Evolutionary conservation across 1,139 yeast species (phyloP), one percentile per base, ranked within the genome.

Genomic region (Candida pseudoviswanathii): DNA sequence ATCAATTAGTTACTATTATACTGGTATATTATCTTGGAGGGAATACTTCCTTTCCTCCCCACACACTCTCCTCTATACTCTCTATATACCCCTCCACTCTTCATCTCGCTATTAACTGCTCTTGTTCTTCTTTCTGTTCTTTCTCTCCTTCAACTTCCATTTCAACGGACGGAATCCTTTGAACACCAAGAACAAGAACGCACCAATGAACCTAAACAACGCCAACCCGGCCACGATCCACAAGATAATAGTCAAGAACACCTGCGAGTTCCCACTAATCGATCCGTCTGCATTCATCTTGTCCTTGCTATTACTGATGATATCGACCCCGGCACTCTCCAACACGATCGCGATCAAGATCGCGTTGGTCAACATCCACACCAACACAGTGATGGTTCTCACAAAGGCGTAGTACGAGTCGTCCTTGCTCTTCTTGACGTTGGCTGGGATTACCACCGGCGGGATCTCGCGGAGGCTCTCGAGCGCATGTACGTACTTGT

Each of bases 161-260:
- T 71, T 73, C 34, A 76, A 49, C 3, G 80, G 80, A 49, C 81
- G 62, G 50, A 71, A 64, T 7, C 60, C 55, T 58, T 71, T 73
- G 56, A 67, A 63, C 6, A 73, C 46, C 55, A 75, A 65, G 58
- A 59, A 76, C 51, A 73, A 56, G 3, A 67, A 63, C 61, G 77
- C 68, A 6, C 81, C 81, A 39, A 70, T 45, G 51, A 75, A 73
- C 48, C 78, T 66, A 60, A 73, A 75, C 31, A 63, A 57, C 4
- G 81, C 80, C 58, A 75, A 68, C 2, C 75, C 80, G 4, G 80
- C 79, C 49, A 76, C 81, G 55, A 75, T 66, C 81, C 81, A 76
- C 60, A 76, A 73, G 50, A 76, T 75, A 51, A 75, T 71, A 24
- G 78, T 65, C 60, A 76, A 73, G 56, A 76, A 76, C 2, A 66